These are phyloP conservation scores for Trichoderma aggressivum DNA, from an alignment of 2,329 filamentous ascomycete genomes.

Conservation along the genomic window DNA sequence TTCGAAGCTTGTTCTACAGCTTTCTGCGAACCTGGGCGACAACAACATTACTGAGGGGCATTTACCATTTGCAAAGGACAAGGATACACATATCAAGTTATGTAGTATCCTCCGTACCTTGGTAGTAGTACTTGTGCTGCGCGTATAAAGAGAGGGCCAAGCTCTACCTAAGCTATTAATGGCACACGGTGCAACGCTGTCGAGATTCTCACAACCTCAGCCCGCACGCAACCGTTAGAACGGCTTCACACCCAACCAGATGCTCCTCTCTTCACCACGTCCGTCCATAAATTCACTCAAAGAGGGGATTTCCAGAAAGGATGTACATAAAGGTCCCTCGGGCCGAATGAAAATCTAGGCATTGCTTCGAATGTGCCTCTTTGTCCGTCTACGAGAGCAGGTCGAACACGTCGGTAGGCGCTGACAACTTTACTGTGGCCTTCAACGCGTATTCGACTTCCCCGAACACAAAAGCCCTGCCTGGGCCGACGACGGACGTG, in stretches of 20 bases:
- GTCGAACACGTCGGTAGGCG: not conserved
- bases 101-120: not conserved
- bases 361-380: not conserved
- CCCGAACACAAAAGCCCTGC: not conserved
- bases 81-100: not conserved
- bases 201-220: slow-evolving; percentile 12
- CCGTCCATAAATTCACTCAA: slow-evolving; percentile 16
- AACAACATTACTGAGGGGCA: not conserved
- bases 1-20: slow-evolving; percentile 13
- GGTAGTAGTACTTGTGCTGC: not conserved
- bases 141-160: not conserved
- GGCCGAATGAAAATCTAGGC: slow-evolving; percentile 10
- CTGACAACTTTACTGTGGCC: not conserved
- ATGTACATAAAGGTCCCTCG: not conserved
- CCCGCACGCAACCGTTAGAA: not conserved
- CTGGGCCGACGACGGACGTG: not conserved
- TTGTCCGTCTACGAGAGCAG: not conserved
- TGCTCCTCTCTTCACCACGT: not conserved
- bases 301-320: not conserved
- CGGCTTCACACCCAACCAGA: slow-evolving; percentile 1
- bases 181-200: slow-evolving; percentile 7
- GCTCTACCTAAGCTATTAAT: not conserved
- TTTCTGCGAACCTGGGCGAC: not conserved
- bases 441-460: not conserved
- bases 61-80: not conserved